Evolutionary conservation across 23 red algal genomes (phyloP).

Genomic region (Agarophyton chilense): DNA sequence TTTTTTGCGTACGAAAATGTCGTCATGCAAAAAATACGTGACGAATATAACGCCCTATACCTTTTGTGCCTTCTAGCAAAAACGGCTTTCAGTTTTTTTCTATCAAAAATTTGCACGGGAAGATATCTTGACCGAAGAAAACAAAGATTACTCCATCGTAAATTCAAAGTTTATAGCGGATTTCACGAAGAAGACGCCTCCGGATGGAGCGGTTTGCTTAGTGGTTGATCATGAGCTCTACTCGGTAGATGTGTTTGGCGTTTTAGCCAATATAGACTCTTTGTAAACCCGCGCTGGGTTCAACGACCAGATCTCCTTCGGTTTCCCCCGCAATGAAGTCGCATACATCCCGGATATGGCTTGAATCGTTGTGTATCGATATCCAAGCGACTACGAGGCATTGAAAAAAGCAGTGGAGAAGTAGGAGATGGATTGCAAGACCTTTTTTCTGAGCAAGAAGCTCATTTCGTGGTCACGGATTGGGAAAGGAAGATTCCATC

Average conservation of each 20-base stretch:
- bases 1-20: no score
- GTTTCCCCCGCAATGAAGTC: neutral
- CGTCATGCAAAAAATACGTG: neutral
- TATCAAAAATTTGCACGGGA: neutral
- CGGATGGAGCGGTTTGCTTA: neutral
- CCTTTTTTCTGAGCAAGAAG: neutral
- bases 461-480: neutral
- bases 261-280: neutral
- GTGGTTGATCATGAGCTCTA: neutral
- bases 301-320: neutral
- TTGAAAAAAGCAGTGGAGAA: neutral
- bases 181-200: neutral
- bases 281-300: conserved; percentile 1
- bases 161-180: neutral
- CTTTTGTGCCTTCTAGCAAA: no score
- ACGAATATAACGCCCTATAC: neutral
- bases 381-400: neutral
- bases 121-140: neutral
- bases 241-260: neutral
- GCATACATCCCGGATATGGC: neutral
- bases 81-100: conserved; percentile 16
- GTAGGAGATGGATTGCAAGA: neutral
- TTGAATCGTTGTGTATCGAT: conserved; percentile 1
- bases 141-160: neutral
- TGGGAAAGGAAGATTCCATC: neutral